Conservation (phyloP, 176 grass and related monocot species). For the Zoysia pacifica region DNA sequence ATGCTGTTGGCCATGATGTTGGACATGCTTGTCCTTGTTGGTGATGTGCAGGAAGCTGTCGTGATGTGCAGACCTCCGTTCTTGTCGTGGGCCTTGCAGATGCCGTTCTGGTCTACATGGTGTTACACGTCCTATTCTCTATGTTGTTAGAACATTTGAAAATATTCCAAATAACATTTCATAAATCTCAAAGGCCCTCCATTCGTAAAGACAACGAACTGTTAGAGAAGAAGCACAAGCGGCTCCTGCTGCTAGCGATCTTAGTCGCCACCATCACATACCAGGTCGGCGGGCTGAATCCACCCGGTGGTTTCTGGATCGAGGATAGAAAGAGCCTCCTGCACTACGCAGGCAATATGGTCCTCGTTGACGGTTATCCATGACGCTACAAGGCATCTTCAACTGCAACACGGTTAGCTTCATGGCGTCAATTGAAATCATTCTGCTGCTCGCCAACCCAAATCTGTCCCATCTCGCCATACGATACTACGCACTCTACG, state of each 20-base stretch:
- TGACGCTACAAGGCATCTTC: conserved; percentile 29
- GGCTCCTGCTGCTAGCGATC: conserved; percentile 22
- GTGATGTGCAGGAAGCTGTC: conserved; percentile 30
- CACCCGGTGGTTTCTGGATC: neutral
- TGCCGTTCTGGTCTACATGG: neutral
- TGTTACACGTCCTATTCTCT: neutral
- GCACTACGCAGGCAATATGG: neutral
- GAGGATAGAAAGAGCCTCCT: neutral
- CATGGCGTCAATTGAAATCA: conserved; percentile 28
- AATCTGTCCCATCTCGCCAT: conserved; percentile 1
- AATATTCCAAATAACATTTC: too few species aligned
- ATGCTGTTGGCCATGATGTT: conserved; percentile 25
- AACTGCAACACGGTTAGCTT: conserved; percentile 45
- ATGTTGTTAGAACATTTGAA: too few species aligned
- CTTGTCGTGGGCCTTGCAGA: conserved; percentile 6
- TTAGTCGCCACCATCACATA: conserved; percentile 31
- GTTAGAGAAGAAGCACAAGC: conserved; percentile 10
- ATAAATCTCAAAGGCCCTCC: too few species aligned
- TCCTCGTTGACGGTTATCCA: neutral
- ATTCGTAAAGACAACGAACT: too few species aligned
- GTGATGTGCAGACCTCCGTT: conserved; percentile 5
- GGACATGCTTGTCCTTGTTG: conserved; percentile 34
- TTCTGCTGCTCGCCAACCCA: conserved; percentile 30
- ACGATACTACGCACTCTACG: conserved; percentile 12
- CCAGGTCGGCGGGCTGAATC: conserved; percentile 35